phyloP scores from a whole-genome alignment of 768 basidiomycete species.

The Agrocybe chaxingu region DNA sequence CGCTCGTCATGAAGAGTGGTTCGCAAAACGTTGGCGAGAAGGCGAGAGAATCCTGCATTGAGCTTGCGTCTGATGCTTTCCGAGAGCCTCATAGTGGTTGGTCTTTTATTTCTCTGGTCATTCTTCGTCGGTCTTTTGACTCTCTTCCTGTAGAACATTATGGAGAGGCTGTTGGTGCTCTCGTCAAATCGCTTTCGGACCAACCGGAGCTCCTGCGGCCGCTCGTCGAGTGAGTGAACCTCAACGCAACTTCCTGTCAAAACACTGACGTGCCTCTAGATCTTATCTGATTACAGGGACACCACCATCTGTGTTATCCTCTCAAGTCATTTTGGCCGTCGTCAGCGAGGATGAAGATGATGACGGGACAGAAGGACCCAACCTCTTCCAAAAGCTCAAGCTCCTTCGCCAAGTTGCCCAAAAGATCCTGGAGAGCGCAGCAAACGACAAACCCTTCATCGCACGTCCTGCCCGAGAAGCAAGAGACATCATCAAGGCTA shows the following conservation, averaged over 20 bases:
- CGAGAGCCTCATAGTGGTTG: constrained; percentile 66
- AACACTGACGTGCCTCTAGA: constrained; percentile 28
- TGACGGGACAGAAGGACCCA: constrained; percentile 31
- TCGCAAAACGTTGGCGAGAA: constrained; percentile 75
- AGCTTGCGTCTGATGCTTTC: constrained; percentile 79
- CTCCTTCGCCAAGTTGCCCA: constrained; percentile 62
- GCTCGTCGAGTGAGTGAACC: constrained; percentile 58
- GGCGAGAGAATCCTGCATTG: constrained; percentile 67
- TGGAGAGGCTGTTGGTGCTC: constrained; percentile 55
- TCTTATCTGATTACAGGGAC: constrained; percentile 66
- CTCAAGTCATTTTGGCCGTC: constrained; percentile 57
- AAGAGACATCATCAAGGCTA: constrained; percentile 58
- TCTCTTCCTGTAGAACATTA: constrained; percentile 55
- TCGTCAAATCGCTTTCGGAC: constrained; percentile 62
- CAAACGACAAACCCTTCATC: constrained; percentile 67
- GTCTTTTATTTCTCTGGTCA: not conserved
- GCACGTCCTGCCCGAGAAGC: constrained; percentile 83
- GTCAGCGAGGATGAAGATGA: constrained; percentile 47
- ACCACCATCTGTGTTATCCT: constrained; percentile 59
- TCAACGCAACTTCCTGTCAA: not conserved
- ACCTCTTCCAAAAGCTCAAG: constrained; percentile 64
- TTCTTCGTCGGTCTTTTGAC: constrained; percentile 5
- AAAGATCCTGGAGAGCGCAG: constrained; percentile 69
- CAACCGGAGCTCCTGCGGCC: constrained; percentile 62
- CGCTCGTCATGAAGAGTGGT: constrained; percentile 69